Evolutionary conservation across 2,329 filamentous ascomycete genomes (phyloP).

Genomic region (Phialophora macrospora): DNA sequence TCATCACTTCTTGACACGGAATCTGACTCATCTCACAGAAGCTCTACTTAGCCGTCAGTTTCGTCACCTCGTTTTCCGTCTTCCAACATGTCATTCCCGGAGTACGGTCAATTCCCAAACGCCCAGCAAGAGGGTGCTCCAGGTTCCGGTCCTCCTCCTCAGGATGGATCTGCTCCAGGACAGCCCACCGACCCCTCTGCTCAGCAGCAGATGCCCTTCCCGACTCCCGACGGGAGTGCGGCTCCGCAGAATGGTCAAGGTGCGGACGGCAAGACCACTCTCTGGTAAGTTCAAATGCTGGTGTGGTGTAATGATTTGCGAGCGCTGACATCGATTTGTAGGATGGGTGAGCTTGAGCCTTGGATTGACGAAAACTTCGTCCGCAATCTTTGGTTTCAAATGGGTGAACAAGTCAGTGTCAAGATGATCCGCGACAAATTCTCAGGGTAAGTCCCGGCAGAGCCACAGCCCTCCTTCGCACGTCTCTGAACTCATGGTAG

Average conservation of each 20-base stretch:
- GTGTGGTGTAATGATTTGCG: constrained; percentile 23
- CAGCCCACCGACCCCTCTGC: constrained; percentile 49
- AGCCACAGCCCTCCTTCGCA: constrained; percentile 32
- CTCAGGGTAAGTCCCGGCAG: constrained; percentile 72
- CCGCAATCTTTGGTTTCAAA: constrained; percentile 89
- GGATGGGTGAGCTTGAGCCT: constrained; percentile 98
- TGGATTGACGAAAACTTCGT: constrained; percentile 99
- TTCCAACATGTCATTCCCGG: constrained; percentile 64
- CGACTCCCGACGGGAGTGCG: constrained; percentile 55
- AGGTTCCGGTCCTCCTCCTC: constrained; percentile 53
- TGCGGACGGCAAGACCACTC: constrained; percentile 61
- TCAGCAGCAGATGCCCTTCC: constrained; percentile 59
- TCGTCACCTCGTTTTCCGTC: constrained; percentile 25
- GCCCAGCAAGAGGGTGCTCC: constrained; percentile 61
- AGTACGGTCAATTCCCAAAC: constrained; percentile 68
- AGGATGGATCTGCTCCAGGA: constrained; percentile 57
- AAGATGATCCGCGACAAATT: constrained; percentile 99
- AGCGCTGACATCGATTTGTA: constrained; percentile 46
- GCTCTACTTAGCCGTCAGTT: constrained; percentile 20
- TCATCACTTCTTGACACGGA: constrained; percentile 4
- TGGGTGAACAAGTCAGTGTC: constrained; percentile 93
- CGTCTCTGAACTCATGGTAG: constrained; percentile 46
- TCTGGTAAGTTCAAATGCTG: constrained; percentile 52
- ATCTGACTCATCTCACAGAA: constrained; percentile 29
- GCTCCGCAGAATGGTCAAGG: constrained; percentile 54